Conservation (phyloP, 768 basidiomycete species). For the Bullera alba region DNA sequence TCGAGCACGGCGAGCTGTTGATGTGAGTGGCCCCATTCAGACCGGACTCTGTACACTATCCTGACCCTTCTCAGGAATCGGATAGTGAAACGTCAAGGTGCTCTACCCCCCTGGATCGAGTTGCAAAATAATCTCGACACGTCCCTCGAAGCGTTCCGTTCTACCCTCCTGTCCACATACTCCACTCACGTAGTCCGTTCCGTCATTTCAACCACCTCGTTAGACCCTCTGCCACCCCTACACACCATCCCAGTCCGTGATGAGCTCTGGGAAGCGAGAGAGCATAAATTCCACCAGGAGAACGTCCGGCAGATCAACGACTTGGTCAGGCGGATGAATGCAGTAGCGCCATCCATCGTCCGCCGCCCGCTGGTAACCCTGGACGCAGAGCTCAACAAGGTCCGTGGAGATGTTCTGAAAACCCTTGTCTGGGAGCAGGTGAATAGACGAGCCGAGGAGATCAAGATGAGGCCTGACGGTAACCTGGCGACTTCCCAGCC, state of each 20-base stretch:
- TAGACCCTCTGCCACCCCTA: slow-evolving; percentile 46
- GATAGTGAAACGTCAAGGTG: slow-evolving; percentile 73
- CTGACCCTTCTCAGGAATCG: slow-evolving; percentile 52
- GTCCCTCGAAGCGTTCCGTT: slow-evolving; percentile 58
- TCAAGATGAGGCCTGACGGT: neutral
- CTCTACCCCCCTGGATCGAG: slow-evolving; percentile 79
- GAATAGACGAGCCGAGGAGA: slow-evolving; percentile 24
- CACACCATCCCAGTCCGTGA: slow-evolving; percentile 48
- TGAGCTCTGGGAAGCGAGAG: slow-evolving; percentile 62
- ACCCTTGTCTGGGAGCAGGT: slow-evolving; percentile 27
- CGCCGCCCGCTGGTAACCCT: slow-evolving; percentile 58
- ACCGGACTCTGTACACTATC: neutral
- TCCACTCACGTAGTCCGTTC: slow-evolving; percentile 65
- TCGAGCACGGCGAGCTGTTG: slow-evolving; percentile 68
- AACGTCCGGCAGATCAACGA: slow-evolving; percentile 67
- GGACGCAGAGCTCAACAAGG: slow-evolving; percentile 52
- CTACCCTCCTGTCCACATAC: slow-evolving; percentile 62
- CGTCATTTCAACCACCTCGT: slow-evolving; percentile 43
- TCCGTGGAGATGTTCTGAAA: slow-evolving; percentile 21
- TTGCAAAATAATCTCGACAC: slow-evolving; percentile 68
- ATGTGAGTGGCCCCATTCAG: slow-evolving; percentile 48
- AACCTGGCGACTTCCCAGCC: neutral
- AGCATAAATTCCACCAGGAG: slow-evolving; percentile 61
- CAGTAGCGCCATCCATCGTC: slow-evolving; percentile 69
- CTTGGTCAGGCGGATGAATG: slow-evolving; percentile 71